A percentile compares a stretch with the other conserved stretches of the same genome.
Evolutionary conservation across 2,329 filamentous ascomycete genomes (phyloP).

Genomic region (Alternaria triticimaculans): DNA sequence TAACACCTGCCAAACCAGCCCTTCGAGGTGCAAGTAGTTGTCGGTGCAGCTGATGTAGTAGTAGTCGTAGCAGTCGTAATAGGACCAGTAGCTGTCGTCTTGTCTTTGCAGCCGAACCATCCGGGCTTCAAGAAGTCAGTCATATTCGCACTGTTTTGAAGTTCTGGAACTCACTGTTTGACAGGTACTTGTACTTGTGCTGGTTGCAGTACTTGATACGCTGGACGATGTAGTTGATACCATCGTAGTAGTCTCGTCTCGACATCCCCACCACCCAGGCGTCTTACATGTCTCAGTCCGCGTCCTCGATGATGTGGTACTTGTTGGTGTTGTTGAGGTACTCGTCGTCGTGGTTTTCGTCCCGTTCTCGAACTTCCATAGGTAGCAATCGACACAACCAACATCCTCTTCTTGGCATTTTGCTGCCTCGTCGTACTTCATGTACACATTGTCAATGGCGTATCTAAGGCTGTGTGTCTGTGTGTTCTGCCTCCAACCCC

Average conservation of each 20-base stretch:
- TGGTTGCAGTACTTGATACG: constrained; percentile 29
- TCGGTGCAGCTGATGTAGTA: constrained; percentile 27
- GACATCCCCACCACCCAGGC: constrained; percentile 48
- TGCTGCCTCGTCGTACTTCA: constrained; percentile 42
- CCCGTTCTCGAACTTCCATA: constrained; percentile 48
- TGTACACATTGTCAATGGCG: constrained; percentile 45
- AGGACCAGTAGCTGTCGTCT: constrained; percentile 23
- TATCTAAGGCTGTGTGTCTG: constrained; percentile 41
- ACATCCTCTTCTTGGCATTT: constrained; percentile 44
- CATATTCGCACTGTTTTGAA: not conserved
- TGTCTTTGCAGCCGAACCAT: constrained; percentile 48
- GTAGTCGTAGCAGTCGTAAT: constrained; percentile 26
- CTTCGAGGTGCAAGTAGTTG: constrained; percentile 42
- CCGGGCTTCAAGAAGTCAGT: constrained; percentile 35
- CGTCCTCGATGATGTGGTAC: constrained; percentile 33
- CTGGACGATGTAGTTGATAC: constrained; percentile 28
- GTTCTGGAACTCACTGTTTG: constrained; percentile 34
- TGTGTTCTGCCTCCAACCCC: constrained; percentile 46
- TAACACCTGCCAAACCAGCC: constrained; percentile 47
- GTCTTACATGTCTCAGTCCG: constrained; percentile 47
- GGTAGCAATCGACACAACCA: constrained; percentile 43
- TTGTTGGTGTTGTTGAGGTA: constrained; percentile 33
- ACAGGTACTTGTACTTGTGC: constrained; percentile 42
- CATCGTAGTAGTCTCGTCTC: constrained; percentile 40
- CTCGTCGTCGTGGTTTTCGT: constrained; percentile 38